A percentile compares a stretch with the other conserved stretches of the same genome.
phyloP scores from a whole-genome alignment of 2,329 filamentous ascomycete species.

The Sarocladium kiliense region DNA sequence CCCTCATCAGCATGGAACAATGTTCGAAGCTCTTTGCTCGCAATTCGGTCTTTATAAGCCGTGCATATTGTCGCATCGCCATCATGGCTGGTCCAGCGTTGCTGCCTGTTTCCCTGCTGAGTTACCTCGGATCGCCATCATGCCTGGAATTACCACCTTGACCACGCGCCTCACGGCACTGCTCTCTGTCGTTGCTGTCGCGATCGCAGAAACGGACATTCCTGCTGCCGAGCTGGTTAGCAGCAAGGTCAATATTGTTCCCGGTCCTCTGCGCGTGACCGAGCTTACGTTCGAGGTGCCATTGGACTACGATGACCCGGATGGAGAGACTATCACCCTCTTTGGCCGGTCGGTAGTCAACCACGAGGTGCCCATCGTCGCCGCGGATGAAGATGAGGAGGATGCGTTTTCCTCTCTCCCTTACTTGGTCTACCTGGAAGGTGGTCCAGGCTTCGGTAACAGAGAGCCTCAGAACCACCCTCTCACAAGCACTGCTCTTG shows the following conservation, averaged over 20 bases:
- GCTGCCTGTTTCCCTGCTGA: no score
- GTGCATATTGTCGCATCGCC: not conserved
- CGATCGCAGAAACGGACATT: slow-evolving; percentile 15
- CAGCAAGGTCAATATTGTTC: slow-evolving; percentile 36
- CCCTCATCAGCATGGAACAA: not conserved
- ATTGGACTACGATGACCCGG: slow-evolving; percentile 64
- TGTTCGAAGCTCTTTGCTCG: not conserved
- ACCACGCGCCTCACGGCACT: slow-evolving; percentile 1
- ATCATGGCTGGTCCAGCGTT: no score
- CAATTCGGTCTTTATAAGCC: not conserved
- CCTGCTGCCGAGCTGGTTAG: slow-evolving; percentile 32
- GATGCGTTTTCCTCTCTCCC: slow-evolving; percentile 35
- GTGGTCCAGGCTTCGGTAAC: slow-evolving; percentile 78
- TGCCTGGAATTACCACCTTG: slow-evolving; percentile 3
- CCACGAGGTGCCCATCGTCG: slow-evolving; percentile 55
- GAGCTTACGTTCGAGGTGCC: slow-evolving; percentile 87
- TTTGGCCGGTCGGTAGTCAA: slow-evolving; percentile 73
- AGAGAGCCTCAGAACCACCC: slow-evolving; percentile 66
- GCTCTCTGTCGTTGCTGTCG: slow-evolving; percentile 3
- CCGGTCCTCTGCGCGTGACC: slow-evolving; percentile 66
- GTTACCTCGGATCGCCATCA: not conserved
- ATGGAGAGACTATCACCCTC: slow-evolving; percentile 59
- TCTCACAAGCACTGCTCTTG: slow-evolving; percentile 64
- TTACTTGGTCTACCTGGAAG: slow-evolving; percentile 71
- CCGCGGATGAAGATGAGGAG: slow-evolving; percentile 18